Evolutionary conservation across 1,139 yeast species (phyloP).

Genomic region (Taphrina flavorubra): DNA sequence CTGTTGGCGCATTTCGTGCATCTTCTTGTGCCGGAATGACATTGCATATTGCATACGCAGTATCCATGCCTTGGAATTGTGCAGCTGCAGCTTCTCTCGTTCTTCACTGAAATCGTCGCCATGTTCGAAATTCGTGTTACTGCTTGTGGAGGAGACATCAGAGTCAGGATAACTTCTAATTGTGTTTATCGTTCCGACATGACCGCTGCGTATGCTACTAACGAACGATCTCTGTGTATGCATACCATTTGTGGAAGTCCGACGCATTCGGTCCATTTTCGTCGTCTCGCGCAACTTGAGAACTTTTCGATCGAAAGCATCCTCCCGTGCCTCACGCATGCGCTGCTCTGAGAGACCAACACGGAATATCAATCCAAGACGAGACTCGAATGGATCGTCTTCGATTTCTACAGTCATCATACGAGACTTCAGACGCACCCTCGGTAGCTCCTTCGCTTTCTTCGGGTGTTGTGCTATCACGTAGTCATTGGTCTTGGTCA

Average conservation of each 20-base stretch:
- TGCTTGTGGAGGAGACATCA: neutral
- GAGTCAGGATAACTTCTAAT: neutral
- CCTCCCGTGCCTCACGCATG: conserved; percentile 64
- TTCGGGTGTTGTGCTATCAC: conserved; percentile 56
- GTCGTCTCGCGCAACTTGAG: conserved; percentile 47
- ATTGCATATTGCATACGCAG: conserved; percentile 52
- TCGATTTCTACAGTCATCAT: conserved; percentile 62
- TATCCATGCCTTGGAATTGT: conserved; percentile 77
- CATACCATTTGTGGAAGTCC: conserved; percentile 4
- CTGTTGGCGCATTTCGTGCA: conserved; percentile 60
- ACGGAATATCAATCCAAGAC: conserved; percentile 74
- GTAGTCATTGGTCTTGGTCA: conserved; percentile 53
- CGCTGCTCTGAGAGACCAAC: conserved; percentile 76
- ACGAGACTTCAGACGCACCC: conserved; percentile 59
- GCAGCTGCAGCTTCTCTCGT: conserved; percentile 50
- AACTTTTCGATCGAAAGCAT: conserved; percentile 59
- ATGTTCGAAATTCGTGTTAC: neutral
- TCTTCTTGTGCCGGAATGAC: conserved; percentile 51
- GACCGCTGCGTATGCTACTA: neutral
- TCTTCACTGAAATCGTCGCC: conserved; percentile 15
- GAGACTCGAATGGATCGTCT: conserved; percentile 88
- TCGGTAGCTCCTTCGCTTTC: conserved; percentile 60
- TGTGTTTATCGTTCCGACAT: neutral
- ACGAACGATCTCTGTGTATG: neutral
- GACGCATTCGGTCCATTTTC: neutral